Percentiles rank a stretch among this genome's conserved stretches.
Conservation (phyloP, 2,329 filamentous ascomycete species). For the Mycocentrospora acerina region DNA sequence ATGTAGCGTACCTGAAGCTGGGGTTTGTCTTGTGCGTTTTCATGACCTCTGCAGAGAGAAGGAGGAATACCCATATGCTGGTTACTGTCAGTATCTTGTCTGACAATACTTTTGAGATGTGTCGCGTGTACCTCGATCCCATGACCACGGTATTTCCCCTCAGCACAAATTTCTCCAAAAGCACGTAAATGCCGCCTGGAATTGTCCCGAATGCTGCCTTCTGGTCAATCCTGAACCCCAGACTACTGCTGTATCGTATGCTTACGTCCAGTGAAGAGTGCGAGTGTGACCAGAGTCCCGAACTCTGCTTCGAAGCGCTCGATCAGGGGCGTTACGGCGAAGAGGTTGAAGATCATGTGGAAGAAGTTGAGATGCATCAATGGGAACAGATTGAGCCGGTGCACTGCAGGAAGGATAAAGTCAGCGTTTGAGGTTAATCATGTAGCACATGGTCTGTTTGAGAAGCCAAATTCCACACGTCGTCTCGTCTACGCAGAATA, state of each 20-base stretch:
- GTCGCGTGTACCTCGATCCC: conserved; percentile 70
- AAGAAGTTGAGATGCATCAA: conserved; percentile 80
- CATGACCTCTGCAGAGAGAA: conserved; percentile 82
- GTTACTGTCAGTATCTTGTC: conserved; percentile 1
- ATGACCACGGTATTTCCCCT: conserved; percentile 71
- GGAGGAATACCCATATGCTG: conserved; percentile 90
- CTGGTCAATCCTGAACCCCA: conserved; percentile 51
- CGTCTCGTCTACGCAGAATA: no score
- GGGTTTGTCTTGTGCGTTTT: conserved; percentile 83
- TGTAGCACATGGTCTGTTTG: no score
- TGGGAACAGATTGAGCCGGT: conserved; percentile 89
- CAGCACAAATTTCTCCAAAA: conserved; percentile 74
- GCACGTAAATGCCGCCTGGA: conserved; percentile 77
- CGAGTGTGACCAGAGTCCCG: conserved; percentile 83
- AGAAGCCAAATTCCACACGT: no score
- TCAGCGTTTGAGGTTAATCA: conserved; percentile 11
- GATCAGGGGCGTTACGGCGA: conserved; percentile 82
- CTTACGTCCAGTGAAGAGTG: conserved; percentile 89
- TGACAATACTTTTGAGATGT: rapidly evolving
- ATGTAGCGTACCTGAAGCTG: conserved; percentile 59
- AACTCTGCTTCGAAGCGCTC: conserved; percentile 93
- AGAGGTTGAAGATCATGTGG: conserved; percentile 75
- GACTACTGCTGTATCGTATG: neutral
- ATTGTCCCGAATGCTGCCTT: conserved; percentile 53
- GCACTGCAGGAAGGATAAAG: conserved; percentile 59